Percentiles rank a stretch among this genome's conserved stretches.
Conservation (phyloP, 2,329 filamentous ascomycete species). For the Beauveria sp. region DNA sequence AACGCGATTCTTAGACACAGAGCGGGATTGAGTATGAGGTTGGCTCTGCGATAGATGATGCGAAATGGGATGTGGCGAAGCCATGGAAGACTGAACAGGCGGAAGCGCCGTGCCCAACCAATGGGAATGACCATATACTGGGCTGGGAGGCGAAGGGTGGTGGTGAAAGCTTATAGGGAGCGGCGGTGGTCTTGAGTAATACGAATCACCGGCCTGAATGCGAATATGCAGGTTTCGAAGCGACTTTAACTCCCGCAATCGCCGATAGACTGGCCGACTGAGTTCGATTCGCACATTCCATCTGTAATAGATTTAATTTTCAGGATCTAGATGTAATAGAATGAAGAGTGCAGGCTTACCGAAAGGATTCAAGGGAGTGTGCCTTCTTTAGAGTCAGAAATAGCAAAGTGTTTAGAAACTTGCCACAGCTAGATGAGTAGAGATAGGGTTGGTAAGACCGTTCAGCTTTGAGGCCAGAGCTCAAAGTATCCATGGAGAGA, state of each 20-base stretch:
- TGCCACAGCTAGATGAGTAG: conserved; percentile 49
- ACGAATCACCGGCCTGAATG: conserved; percentile 49
- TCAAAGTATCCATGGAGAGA: conserved; percentile 48
- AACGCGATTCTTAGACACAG: conserved; percentile 30
- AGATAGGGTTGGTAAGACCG: conserved; percentile 46
- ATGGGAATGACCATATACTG: conserved; percentile 14
- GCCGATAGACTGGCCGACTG: conserved; percentile 48
- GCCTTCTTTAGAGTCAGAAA: conserved; percentile 49
- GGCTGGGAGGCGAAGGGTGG: conserved; percentile 2
- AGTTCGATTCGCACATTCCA: conserved; percentile 61
- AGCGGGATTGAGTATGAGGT: conserved; percentile 19
- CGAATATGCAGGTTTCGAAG: conserved; percentile 50
- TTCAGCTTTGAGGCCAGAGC: conserved; percentile 45
- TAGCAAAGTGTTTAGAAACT: conserved; percentile 56
- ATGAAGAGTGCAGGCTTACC: conserved; percentile 29
- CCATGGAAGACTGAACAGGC: conserved; percentile 17
- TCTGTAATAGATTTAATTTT: conserved; percentile 23
- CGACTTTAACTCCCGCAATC: conserved; percentile 45
- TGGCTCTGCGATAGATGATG: conserved; percentile 7
- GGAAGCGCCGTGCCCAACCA: conserved; percentile 19
- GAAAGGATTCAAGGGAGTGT: conserved; percentile 47
- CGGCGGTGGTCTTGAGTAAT: conserved; percentile 43
- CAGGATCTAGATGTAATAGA: background rate
- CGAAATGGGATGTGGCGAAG: conserved; percentile 7
- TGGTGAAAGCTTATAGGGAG: conserved; percentile 21